Percentiles rank a stretch among this genome's conserved stretches.
Conservation (phyloP, 2,329 filamentous ascomycete genomes). For the Fusarium caatingaense region DNA sequence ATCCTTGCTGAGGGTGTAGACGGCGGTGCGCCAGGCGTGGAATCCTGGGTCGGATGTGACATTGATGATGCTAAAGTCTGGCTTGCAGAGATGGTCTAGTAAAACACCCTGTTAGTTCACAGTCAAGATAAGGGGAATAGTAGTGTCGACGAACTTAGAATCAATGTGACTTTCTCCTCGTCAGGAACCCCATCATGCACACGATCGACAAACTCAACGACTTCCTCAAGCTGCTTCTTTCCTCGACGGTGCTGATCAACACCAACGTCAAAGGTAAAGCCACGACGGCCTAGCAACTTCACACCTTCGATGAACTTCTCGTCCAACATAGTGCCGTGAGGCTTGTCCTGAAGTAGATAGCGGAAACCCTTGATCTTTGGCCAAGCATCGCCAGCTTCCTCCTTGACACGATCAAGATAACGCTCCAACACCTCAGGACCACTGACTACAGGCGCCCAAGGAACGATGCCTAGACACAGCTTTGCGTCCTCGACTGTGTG, state of each 20-base stretch:
- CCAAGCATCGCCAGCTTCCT: conserved; percentile 73
- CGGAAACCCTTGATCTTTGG: conserved; percentile 79
- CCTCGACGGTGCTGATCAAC: conserved; percentile 85
- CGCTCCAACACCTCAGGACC: conserved; percentile 67
- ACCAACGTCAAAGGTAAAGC: conserved; percentile 83
- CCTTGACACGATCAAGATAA: conserved; percentile 73
- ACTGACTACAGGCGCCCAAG: conserved; percentile 86
- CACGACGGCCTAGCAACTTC: conserved; percentile 71
- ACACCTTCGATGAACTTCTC: conserved; percentile 73
- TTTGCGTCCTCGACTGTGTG: conserved; percentile 59
- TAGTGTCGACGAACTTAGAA: conserved; percentile 71
- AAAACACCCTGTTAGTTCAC: conserved; percentile 13
- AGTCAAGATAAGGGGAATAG: not conserved
- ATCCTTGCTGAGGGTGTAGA: conserved; percentile 74
- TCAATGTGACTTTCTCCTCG: conserved; percentile 70
- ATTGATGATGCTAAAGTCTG: conserved; percentile 75
- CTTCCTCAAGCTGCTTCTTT: conserved; percentile 77
- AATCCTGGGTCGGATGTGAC: conserved; percentile 67
- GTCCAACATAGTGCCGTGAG: conserved; percentile 71
- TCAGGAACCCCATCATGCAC: conserved; percentile 72
- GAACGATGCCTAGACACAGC: conserved; percentile 76
- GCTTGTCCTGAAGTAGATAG: conserved; percentile 85
- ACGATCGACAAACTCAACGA: conserved; percentile 74
- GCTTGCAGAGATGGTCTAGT: conserved; percentile 90
- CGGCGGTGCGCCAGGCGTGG: conserved; percentile 74